A percentile compares a stretch with the other conserved stretches of the same genome.
These are phyloP conservation scores for Magnolia sinica DNA, from an alignment of 164 flowering plant species.

Conservation along the genomic window DNA sequence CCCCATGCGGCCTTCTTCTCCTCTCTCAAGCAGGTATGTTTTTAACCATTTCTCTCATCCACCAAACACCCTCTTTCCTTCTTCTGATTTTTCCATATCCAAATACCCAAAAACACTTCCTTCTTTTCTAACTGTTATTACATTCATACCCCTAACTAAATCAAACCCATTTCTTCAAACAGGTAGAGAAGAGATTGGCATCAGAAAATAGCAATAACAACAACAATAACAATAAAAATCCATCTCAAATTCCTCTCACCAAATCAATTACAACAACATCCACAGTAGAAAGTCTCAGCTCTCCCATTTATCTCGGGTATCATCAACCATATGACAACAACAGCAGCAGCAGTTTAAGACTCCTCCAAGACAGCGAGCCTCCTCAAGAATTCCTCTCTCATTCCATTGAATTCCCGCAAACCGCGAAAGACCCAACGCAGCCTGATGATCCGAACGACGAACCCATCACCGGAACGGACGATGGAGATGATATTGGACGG, in stretches of 20 bases:
- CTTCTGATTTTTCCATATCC: not conserved
- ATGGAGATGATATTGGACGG: conserved; percentile 34
- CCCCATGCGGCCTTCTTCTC: conserved; percentile 50
- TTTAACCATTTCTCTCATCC: not conserved
- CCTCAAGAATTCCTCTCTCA: conserved; percentile 54
- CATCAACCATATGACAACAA: conserved; percentile 22
- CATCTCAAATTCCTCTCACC: conserved; percentile 13
- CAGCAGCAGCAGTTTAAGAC: not conserved
- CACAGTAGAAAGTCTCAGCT: conserved; percentile 26
- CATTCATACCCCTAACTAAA: not conserved
- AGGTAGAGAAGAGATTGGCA: conserved; percentile 68
- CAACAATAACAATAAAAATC: not conserved
- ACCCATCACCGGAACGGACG: not conserved
- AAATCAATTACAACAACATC: conserved; percentile 1
- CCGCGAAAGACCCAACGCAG: conserved; percentile 26
- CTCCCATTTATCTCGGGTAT: conserved; percentile 41
- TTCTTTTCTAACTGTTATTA: too few species aligned
- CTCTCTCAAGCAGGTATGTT: conserved; percentile 46
- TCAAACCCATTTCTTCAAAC: conserved; percentile 5
- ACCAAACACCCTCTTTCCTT: not conserved
- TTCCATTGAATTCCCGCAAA: conserved; percentile 30
- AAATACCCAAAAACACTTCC: too few species aligned
- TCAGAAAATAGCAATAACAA: conserved; percentile 25
- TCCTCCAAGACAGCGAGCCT: conserved; percentile 37
- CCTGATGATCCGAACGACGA: not conserved